Percentiles rank a stretch among this genome's conserved stretches.
phyloP scores from a whole-genome alignment of 2,329 filamentous ascomycete genomes.

The Bimuria novae-zelandiae region DNA sequence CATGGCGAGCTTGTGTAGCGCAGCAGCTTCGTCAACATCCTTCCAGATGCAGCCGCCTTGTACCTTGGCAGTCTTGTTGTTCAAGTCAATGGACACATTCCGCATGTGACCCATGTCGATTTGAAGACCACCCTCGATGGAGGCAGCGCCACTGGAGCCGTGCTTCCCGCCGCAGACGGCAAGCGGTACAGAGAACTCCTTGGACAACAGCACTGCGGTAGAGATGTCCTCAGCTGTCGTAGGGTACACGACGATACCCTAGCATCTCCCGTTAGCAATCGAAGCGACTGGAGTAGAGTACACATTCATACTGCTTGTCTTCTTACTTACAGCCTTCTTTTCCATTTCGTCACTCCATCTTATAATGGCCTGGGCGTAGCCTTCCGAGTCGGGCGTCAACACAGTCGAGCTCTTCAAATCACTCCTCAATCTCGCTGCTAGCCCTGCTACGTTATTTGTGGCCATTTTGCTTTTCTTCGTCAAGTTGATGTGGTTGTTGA shows the following conservation, averaged over 20 bases:
- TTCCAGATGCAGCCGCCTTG: too few relatives aligned
- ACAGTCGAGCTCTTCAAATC: constrained; percentile 15
- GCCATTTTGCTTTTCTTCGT: background rate
- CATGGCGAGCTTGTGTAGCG: too few relatives aligned
- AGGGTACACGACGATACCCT: constrained; percentile 1
- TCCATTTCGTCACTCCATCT: constrained; percentile 22
- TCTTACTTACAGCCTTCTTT: constrained; percentile 19
- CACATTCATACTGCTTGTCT: background rate
- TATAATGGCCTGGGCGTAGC: constrained; percentile 21
- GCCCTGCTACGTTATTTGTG: background rate
- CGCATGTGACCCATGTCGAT: too few relatives aligned
- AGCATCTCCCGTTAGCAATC: background rate
- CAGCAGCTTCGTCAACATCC: too few relatives aligned
- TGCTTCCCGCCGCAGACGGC: background rate
- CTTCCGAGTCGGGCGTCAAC: constrained; percentile 14
- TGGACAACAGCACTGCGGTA: background rate
- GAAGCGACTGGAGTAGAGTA: background rate
- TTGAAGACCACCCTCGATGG: too few relatives aligned
- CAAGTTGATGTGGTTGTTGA: background rate
- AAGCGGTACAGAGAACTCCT: background rate
- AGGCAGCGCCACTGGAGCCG: constrained; percentile 2
- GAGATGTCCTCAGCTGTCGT: constrained; percentile 1
- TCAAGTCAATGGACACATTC: too few relatives aligned
- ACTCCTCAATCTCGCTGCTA: constrained; percentile 10
- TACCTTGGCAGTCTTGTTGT: too few relatives aligned